Base-by-base conservation (phyloP, 176 grass and related monocot species). In the Oryza coarctata region DNA sequence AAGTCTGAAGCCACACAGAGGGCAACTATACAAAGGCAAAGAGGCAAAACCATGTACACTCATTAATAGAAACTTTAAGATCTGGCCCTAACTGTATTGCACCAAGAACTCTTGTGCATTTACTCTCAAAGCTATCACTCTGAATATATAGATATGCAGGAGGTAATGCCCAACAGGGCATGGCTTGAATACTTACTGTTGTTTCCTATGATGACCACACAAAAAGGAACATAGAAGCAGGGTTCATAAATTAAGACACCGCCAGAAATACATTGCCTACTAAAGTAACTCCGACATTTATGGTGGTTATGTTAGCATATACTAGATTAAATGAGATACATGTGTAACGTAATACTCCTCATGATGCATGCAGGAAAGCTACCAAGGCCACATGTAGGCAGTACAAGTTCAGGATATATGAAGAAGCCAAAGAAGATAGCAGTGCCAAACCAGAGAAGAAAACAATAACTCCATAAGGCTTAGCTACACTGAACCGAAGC, bases 151-250 rank as follows among this genome's bases (percentile, higher is more conserved):
- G 10, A 25, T 60, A 52, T 63, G 25, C 38, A 74, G 20, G 23
- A 38, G 57, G 35, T 13, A 64, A 36, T 55, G 32, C 63, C 39
- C 10, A 63, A 13, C 25, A 84, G 50, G 33, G 25, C 26, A 84
- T 41, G 55, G 31, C 27, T 52, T 76, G 64, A 60, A 69, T 81
- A 38, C 31, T 71, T 69, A 44, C 17, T 35, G 70, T 58, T 25
- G 43, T 64, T 82, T 72, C 73, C 44, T 67, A 12, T 49, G 62
- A 70, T 11, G 65, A 82, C 22, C 82, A 45, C 67, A 85, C 34
- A 68, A 73, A n/a, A 79, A 61, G 83, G 38, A 74, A 61, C 75
- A 62, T 35, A 63, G 79, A 80, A 83, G 49, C n/a, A 75, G 49
- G 12, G 29, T 10, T 68, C 18, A 33, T 27, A 60, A 62, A 62